phyloP scores from a whole-genome alignment of 1,284 basidiomycete genomes.

The Pascua sp. region DNA sequence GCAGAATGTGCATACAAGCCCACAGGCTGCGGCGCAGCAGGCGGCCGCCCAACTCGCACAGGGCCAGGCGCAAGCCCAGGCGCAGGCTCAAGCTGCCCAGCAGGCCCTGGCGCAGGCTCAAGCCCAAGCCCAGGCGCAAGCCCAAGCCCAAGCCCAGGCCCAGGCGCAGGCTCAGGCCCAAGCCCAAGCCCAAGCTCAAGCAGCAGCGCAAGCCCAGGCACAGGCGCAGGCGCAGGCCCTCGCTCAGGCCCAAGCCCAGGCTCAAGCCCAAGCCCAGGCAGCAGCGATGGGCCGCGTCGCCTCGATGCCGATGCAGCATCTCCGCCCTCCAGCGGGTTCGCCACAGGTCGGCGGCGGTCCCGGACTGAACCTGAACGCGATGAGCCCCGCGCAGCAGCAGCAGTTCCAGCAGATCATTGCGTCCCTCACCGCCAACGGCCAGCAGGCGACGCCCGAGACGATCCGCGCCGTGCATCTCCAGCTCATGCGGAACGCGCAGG shows the following conservation, averaged over 20 bases:
- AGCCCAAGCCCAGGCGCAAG: conserved; percentile 19
- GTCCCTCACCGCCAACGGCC: conserved; percentile 30
- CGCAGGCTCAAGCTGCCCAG: conserved; percentile 12
- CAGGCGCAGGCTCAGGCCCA: conserved; percentile 20
- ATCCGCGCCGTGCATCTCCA: conserved; percentile 26
- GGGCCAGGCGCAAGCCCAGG: conserved; percentile 17
- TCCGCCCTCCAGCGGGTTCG: conserved; percentile 19
- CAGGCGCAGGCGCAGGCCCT: conserved; percentile 18
- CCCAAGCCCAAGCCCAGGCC: conserved; percentile 32
- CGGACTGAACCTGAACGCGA: not conserved
- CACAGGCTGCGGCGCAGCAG: conserved; percentile 7
- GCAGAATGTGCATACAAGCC: conserved; percentile 17
- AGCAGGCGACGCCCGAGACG: conserved; percentile 33
- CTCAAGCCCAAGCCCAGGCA: conserved; percentile 12
- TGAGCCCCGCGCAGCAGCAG: conserved; percentile 15
- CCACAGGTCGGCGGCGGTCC: conserved; percentile 16
- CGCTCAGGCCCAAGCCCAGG: conserved; percentile 15
- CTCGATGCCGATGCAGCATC: conserved; percentile 21
- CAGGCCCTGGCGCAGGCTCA: conserved; percentile 21
- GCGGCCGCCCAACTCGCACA: conserved; percentile 23
- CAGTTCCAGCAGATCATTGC: conserved; percentile 32
- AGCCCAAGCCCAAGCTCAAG: conserved; percentile 24
- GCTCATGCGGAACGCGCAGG: conserved; percentile 24
- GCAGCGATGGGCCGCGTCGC: conserved; percentile 18
- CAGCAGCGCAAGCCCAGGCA: conserved; percentile 11